Evolutionary conservation across 2,329 filamentous ascomycete species (phyloP).

Genomic region (Beauveria pseudobassiana): DNA sequence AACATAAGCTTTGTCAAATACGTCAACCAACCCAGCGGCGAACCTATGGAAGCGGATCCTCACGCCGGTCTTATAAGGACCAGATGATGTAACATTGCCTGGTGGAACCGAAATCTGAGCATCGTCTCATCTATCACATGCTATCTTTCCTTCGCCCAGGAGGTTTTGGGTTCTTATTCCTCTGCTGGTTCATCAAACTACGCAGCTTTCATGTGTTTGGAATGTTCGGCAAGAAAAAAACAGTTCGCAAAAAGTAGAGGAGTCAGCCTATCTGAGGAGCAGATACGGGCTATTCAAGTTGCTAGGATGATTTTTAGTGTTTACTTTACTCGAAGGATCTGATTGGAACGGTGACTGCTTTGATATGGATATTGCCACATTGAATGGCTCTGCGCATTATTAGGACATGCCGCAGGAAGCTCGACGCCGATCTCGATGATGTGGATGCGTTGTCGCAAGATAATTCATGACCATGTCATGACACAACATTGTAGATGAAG

Average conservation of each 20-base stretch:
- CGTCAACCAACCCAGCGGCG: conserved; percentile 57
- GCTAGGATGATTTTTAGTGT: conserved; percentile 12
- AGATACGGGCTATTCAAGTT: conserved; percentile 3
- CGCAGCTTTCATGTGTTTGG: neutral
- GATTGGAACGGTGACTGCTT: conserved; percentile 9
- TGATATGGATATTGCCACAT: neutral
- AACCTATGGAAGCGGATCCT: conserved; percentile 78
- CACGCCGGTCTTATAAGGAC: conserved; percentile 78
- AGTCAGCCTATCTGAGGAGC: neutral
- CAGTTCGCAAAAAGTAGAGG: neutral
- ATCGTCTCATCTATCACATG: neutral
- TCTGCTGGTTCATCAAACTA: neutral
- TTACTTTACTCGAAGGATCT: conserved; percentile 10
- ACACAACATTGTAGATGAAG: neutral
- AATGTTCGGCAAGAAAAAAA: neutral
- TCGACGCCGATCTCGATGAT: neutral
- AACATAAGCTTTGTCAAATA: conserved; percentile 94
- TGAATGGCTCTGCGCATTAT: neutral
- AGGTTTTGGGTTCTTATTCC: neutral
- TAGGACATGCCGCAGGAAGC: neutral
- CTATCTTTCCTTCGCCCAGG: neutral
- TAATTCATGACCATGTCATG: neutral
- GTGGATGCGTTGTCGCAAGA: neutral
- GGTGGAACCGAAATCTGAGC: neutral
- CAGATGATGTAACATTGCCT: conserved; percentile 73